These are phyloP conservation scores for Haplographium delicatum DNA, from an alignment of 495 filamentous ascomycete genomes.

Conservation along the genomic window DNA sequence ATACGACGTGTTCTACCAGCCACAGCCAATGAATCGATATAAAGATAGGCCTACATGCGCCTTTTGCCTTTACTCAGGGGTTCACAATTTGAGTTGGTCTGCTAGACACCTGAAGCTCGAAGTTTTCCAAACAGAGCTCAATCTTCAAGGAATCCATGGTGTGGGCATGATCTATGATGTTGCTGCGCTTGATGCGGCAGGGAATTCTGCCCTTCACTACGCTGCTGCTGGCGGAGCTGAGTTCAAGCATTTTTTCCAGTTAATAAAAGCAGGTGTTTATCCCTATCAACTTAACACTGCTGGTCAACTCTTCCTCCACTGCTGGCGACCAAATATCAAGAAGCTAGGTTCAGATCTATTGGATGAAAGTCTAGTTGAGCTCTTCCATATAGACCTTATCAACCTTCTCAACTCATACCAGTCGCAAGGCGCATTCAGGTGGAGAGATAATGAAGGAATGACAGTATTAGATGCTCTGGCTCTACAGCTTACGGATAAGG, in stretches of 20 bases:
- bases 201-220: constrained; percentile 11
- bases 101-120: neutral
- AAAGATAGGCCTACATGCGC: neutral
- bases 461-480: constrained; percentile 3
- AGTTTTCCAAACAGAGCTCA: constrained; percentile 6
- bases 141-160: neutral
- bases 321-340: constrained; percentile 3
- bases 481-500: neutral
- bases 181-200: constrained; percentile 1
- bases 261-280: constrained; percentile 5
- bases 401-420: neutral
- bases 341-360: neutral
- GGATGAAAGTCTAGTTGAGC: neutral
- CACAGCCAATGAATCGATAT: neutral
- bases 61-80: neutral
- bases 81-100: constrained; percentile 3
- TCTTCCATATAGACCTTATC: neutral
- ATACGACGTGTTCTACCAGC: neutral
- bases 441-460: constrained; percentile 8
- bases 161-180: neutral
- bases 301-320: constrained; percentile 11
- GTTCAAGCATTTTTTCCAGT: neutral
- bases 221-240: constrained; percentile 10
- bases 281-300: constrained; percentile 6
- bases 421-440: neutral